Percentiles rank a stretch among this genome's conserved stretches.
Conservation (phyloP, 805 yeast species). For the Yarrowia sp. region DNA sequence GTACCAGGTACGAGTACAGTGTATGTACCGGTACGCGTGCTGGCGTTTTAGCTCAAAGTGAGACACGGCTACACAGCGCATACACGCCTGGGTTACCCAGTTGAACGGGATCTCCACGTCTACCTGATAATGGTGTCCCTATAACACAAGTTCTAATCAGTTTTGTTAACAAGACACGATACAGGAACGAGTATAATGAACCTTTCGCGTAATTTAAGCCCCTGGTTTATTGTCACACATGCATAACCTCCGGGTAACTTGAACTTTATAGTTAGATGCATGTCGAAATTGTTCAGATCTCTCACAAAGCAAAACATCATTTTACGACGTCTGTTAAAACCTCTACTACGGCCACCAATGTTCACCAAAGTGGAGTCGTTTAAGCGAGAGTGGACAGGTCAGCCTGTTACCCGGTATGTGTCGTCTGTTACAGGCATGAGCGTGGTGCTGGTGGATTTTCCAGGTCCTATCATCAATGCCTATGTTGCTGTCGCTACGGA, state of each 20-base stretch:
- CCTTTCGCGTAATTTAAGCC: no score
- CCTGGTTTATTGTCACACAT: no score
- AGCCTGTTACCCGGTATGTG: slow-evolving; percentile 6
- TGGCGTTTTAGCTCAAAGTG: no score
- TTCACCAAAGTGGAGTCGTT: slow-evolving; percentile 22
- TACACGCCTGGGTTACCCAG: no score
- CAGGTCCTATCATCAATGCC: slow-evolving; percentile 87
- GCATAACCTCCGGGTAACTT: slow-evolving; percentile 9
- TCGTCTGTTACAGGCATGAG: slow-evolving; percentile 63
- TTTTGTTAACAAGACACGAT: no score
- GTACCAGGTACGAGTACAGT: background rate
- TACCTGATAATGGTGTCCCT: no score
- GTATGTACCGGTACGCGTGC: background rate
- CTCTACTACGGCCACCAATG: background rate
- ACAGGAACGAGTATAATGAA: no score
- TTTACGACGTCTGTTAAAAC: slow-evolving; percentile 14
- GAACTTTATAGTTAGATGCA: background rate
- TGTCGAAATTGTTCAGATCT: background rate
- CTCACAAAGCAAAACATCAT: background rate
- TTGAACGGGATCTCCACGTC: no score
- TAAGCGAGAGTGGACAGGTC: slow-evolving; percentile 14
- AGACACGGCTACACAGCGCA: no score
- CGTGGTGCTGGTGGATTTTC: slow-evolving; percentile 68
- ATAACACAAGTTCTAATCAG: no score
- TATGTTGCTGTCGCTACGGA: slow-evolving; percentile 95